phyloP scores from a whole-genome alignment of 2,329 filamentous ascomycete genomes.

The Paraphaeosphaeria sporulosa region DNA sequence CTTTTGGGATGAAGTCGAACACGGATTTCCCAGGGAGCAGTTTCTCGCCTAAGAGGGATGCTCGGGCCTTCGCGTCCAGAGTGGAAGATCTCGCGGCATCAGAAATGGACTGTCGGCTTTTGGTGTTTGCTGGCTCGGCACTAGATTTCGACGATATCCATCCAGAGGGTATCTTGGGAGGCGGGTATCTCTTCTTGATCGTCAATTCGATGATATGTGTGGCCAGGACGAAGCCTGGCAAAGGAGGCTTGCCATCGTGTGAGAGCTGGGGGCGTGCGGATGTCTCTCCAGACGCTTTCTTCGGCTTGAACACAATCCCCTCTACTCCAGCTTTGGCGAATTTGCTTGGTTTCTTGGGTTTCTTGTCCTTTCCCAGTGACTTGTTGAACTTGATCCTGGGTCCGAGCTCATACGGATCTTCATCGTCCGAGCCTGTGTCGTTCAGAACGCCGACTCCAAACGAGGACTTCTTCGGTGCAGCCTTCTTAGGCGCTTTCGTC shows the following conservation, averaged over 20 bases:
- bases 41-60: conserved; percentile 80
- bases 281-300: conserved; percentile 59
- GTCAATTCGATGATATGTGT: conserved; percentile 53
- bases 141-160: conserved; percentile 70
- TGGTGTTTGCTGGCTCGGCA: conserved; percentile 38
- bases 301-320: conserved; percentile 79
- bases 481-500: conserved; percentile 41
- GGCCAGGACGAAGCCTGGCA: conserved; percentile 81
- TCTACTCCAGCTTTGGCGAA: conserved; percentile 68
- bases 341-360: conserved; percentile 63
- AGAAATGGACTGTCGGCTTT: conserved; percentile 67
- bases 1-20: conserved; percentile 87
- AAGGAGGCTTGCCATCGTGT: conserved; percentile 80
- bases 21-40: conserved; percentile 90
- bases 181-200: conserved; percentile 61
- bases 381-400: conserved; percentile 89
- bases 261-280: conserved; percentile 68
- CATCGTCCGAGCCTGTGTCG: conserved; percentile 92
- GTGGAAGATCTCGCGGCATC: conserved; percentile 80
- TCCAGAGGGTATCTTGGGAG: conserved; percentile 72
- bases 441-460: conserved; percentile 91
- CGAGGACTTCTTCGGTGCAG: conserved; percentile 68
- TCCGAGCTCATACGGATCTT: conserved; percentile 91
- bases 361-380: conserved; percentile 81
- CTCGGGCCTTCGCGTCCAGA: conserved; percentile 78